Evolutionary conservation across 306 rosid genomes (phyloP), one percentile per base, ranked within the genome.

Genomic region (Vachellia collinsii): DNA sequence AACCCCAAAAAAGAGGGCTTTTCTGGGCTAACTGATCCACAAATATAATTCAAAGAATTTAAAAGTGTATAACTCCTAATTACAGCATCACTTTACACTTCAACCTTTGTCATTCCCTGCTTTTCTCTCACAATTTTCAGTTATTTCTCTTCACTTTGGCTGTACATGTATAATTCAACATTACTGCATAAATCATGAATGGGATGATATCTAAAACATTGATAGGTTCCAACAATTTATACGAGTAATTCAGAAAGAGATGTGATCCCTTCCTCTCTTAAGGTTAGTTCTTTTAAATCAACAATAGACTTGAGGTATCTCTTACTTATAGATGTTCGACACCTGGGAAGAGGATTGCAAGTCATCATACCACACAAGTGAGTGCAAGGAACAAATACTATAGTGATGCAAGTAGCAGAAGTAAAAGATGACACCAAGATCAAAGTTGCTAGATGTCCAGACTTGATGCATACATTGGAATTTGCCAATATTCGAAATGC

Each of bases 401-500:
- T 29, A 29, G 34, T 29, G 34, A 29, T 29, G 34, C 34, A 29
- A 29, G 34, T 29, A 29, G 34, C 34, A 29, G 34, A 29, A 73
- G 37, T 25, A 71, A 23, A 12, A 46, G n/a, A 53, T 53, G 64
- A 50, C 34, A 20, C 53, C 23, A 23, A 50, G 42, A 17, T 29
- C 6, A 11, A 37, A 38, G 56, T 51, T 53, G 4, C 64, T 20
- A 29, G 34, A 89, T 80, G 79, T 62, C 79, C 85, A 78, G 79
- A 72, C 42, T 69, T 62, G 70, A 84, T 54, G 82, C 97, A 76
- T 92, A 92, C 98, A 87, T 87, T 92, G 77, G 94, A 83, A 67
- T 87, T 89, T 83, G 93, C 93, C 80, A 90, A 87, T 76, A 92
- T 80, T 83, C 9, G 92, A 75, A 91, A 81, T 72, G 92, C 88